These are phyloP conservation scores for Lichtheimia hyalospora DNA, from an alignment of 371 early-diverging fungal genomes.

Conservation along the genomic window DNA sequence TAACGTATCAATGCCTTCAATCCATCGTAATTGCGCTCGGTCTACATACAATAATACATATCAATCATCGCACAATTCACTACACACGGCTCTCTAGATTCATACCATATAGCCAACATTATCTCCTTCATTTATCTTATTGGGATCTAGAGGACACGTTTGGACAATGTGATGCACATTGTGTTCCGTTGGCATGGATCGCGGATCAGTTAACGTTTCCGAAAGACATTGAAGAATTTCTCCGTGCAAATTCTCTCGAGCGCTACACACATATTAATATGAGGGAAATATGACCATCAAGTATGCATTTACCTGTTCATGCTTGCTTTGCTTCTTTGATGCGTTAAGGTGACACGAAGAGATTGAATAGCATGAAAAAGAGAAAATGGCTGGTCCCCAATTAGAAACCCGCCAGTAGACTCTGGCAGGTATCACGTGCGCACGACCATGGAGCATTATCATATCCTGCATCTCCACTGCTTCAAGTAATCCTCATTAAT, in stretches of 20 bases:
- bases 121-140: too few relatives aligned
- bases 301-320: neutral
- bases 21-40: neutral
- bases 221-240: constrained; percentile 60
- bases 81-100: constrained; percentile 6
- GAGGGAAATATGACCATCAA: neutral
- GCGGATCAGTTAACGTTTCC: constrained; percentile 46
- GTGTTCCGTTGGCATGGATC: constrained; percentile 29
- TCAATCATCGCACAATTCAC: neutral
- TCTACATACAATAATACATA: neutral
- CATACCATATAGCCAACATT: constrained; percentile 8
- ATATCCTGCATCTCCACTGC: too few relatives aligned
- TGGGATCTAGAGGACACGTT: constrained; percentile 35
- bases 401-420: too few relatives aligned
- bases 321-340: neutral
- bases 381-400: too few relatives aligned
- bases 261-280: neutral
- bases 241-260: constrained; percentile 41
- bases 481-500: too few relatives aligned
- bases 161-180: constrained; percentile 31
- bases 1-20: constrained; percentile 1
- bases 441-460: too few relatives aligned
- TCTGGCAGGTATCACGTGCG: too few relatives aligned
- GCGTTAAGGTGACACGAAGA: too few relatives aligned
- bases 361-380: too few relatives aligned